Evolutionary conservation across 371 early-diverging fungal genomes (phyloP).

Genomic region (Batkoa obscura): DNA sequence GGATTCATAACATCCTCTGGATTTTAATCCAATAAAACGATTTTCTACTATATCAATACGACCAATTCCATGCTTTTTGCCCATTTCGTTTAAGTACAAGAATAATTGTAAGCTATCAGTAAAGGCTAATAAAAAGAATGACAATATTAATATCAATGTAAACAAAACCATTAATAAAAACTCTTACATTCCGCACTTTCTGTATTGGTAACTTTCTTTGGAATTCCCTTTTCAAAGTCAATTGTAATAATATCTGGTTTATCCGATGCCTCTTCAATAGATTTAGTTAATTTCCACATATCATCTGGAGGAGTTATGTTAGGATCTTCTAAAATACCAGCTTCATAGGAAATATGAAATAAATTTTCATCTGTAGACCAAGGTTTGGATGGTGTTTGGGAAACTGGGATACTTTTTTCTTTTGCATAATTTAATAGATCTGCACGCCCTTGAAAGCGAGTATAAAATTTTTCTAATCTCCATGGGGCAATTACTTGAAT

Average conservation of each 20-base stretch:
- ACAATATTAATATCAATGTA: too few species aligned
- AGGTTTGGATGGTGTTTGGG: slow-evolving; percentile 88
- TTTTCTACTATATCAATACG: slow-evolving; percentile 96
- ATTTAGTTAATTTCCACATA: slow-evolving; percentile 94
- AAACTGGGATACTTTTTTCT: slow-evolving; percentile 79
- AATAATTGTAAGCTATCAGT: slow-evolving; percentile 36
- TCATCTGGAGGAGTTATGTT: slow-evolving; percentile 82
- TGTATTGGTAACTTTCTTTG: slow-evolving; percentile 70
- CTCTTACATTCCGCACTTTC: not conserved
- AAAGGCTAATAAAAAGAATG: too few species aligned
- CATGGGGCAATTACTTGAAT: slow-evolving; percentile 94
- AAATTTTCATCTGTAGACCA: slow-evolving; percentile 98
- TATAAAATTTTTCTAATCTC: slow-evolving; percentile 56
- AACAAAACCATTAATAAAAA: too few species aligned
- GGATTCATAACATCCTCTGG: slow-evolving; percentile 95
- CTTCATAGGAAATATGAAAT: slow-evolving; percentile 95
- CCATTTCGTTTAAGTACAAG: slow-evolving; percentile 84
- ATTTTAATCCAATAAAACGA: slow-evolving; percentile 95
- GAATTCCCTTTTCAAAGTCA: slow-evolving; percentile 71
- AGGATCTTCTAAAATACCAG: slow-evolving; percentile 91
- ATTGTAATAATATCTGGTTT: slow-evolving; percentile 81
- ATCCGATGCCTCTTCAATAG: slow-evolving; percentile 87
- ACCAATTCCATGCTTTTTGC: slow-evolving; percentile 90
- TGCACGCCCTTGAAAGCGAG: slow-evolving; percentile 83
- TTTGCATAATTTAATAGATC: slow-evolving; percentile 83